Evolutionary conservation across 139 green algal genomes (phyloP).

Genomic region (Chlorella sorokiniana): DNA sequence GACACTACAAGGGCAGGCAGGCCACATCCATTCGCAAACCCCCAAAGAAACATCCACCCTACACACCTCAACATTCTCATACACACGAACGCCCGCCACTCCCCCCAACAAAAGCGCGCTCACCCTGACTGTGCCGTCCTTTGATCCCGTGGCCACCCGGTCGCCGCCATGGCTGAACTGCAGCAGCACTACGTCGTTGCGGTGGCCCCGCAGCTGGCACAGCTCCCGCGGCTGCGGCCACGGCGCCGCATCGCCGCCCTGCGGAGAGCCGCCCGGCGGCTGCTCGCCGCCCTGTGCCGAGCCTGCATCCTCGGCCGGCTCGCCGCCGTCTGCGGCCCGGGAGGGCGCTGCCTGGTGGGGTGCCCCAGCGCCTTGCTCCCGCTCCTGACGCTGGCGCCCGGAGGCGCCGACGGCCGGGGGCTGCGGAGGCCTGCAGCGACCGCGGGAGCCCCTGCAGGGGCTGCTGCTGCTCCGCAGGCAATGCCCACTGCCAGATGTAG

Average conservation of each 20-base stretch:
- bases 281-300: too few species aligned
- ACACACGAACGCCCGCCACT: neutral
- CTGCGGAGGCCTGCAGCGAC: neutral
- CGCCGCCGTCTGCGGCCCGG: too few species aligned
- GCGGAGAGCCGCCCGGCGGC: too few species aligned
- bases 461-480: neutral
- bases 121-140: constrained; percentile 75
- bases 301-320: too few species aligned
- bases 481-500: constrained; percentile 75
- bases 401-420: too few species aligned
- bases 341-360: too few species aligned
- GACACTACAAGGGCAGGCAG: neutral
- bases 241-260: neutral
- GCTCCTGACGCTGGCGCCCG: too few species aligned
- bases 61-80: too few species aligned
- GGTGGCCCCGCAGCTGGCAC: constrained; percentile 60
- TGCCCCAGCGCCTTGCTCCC: too few species aligned
- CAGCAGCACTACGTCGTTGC: constrained; percentile 69
- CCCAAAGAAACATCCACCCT: neutral
- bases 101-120: neutral
- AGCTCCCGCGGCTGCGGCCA: constrained; percentile 37
- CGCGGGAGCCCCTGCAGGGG: neutral
- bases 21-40: neutral
- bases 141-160: constrained; percentile 69
- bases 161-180: constrained; percentile 65